phyloP scores from a whole-genome alignment of 192 early-diverging fungal species.

The Coemansia sp. region DNA sequence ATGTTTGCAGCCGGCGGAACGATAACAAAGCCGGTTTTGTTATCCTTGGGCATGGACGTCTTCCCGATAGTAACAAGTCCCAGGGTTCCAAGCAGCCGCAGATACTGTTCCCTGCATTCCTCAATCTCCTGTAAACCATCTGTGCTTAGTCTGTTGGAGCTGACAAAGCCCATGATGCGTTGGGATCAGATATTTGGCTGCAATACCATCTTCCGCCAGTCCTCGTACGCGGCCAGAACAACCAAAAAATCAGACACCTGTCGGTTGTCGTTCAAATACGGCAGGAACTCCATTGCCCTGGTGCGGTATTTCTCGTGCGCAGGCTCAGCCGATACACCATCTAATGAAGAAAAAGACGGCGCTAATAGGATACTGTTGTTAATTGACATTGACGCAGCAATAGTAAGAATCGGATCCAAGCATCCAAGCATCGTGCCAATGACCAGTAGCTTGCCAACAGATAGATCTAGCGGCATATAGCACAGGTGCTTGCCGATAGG shows the following conservation, averaged over 20 bases:
- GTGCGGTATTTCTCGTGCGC: slow-evolving; percentile 8
- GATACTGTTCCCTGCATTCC: slow-evolving; percentile 34
- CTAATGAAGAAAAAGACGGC: background rate
- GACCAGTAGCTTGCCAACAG: slow-evolving; percentile 73
- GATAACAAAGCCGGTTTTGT: background rate
- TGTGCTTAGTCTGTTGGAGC: slow-evolving; percentile 6
- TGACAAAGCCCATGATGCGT: slow-evolving; percentile 10
- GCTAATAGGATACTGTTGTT: slow-evolving; percentile 5
- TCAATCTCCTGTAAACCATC: slow-evolving; percentile 30
- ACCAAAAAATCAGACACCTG: slow-evolving; percentile 25
- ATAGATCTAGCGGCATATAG: slow-evolving; percentile 71
- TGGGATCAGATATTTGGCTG: background rate
- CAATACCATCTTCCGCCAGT: slow-evolving; percentile 16
- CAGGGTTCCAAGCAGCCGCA: slow-evolving; percentile 14
- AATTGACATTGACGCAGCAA: slow-evolving; percentile 59
- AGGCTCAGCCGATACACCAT: too few species aligned
- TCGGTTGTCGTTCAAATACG: background rate
- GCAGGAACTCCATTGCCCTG: background rate
- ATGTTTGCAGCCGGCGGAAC: slow-evolving; percentile 16
- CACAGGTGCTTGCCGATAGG: slow-evolving; percentile 71
- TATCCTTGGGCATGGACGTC: background rate
- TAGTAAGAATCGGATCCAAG: slow-evolving; percentile 73
- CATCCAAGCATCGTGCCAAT: slow-evolving; percentile 73
- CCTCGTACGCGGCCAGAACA: slow-evolving; percentile 17
- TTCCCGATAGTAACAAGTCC: slow-evolving; percentile 7